phyloP scores from a whole-genome alignment of 768 basidiomycete species.

The Galerina marginata region DNA sequence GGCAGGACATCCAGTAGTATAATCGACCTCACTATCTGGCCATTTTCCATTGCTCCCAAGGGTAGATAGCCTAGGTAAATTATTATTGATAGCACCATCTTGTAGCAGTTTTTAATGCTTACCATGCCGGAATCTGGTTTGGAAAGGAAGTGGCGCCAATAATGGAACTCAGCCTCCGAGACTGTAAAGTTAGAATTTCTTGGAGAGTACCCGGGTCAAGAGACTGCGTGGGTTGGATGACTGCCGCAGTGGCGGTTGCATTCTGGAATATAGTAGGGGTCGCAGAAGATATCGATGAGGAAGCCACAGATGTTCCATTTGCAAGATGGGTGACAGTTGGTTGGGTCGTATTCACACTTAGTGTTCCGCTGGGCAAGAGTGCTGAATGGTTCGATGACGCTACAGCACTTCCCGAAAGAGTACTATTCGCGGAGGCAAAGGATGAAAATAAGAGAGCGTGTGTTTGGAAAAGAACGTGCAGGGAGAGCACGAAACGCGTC shows the following conservation, averaged over 20 bases:
- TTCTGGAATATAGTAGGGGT: constrained; percentile 11
- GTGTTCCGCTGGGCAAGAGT: background rate
- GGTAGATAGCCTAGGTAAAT: constrained; percentile 45
- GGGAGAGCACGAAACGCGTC: constrained; percentile 18
- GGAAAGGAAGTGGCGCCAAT: constrained; percentile 39
- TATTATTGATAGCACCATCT: background rate
- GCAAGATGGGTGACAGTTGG: background rate
- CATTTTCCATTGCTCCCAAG: constrained; percentile 57
- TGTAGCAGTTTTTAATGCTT: constrained; percentile 6
- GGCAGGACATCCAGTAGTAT: constrained; percentile 65
- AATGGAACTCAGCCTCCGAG: constrained; percentile 47
- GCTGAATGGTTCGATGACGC: background rate
- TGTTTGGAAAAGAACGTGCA: constrained; percentile 19
- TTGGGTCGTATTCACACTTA: background rate
- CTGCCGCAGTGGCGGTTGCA: constrained; percentile 8
- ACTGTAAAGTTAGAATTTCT: constrained; percentile 26
- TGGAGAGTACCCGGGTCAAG: constrained; percentile 23
- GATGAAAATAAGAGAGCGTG: constrained; percentile 19
- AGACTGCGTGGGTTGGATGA: constrained; percentile 20
- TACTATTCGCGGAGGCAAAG: constrained; percentile 6
- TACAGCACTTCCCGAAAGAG: background rate
- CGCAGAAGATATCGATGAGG: background rate
- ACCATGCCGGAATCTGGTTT: constrained; percentile 47
- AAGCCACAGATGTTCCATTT: constrained; percentile 2
- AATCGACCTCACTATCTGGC: constrained; percentile 62